Percentiles rank a stretch among this genome's conserved stretches.
phyloP scores from a whole-genome alignment of 768 basidiomycete genomes.

The Rossbeevera mucosa region DNA sequence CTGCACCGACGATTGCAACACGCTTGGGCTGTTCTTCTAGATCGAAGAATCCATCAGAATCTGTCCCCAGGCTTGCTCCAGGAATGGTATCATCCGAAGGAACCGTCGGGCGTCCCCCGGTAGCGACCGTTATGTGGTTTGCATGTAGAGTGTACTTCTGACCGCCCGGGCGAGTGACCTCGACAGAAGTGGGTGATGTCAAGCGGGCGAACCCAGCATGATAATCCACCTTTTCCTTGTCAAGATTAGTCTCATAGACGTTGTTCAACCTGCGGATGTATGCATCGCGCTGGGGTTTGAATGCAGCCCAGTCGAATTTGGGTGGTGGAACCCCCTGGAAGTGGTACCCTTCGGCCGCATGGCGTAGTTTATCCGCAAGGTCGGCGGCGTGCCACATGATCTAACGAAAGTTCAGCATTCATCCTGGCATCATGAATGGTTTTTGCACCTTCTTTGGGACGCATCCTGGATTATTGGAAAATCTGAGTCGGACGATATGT shows the following conservation, averaged over 20 bases:
- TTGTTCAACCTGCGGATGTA: conserved; percentile 87
- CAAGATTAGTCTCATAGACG: conserved; percentile 88
- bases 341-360: conserved; percentile 70
- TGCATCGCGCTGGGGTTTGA: conserved; percentile 94
- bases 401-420: conserved; percentile 34
- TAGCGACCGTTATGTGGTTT: conserved; percentile 78
- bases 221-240: conserved; percentile 82
- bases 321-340: conserved; percentile 55
- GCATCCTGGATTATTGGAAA: conserved; percentile 56
- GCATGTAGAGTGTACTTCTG: conserved; percentile 66
- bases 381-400: conserved; percentile 99
- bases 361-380: conserved; percentile 75
- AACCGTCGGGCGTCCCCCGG: conserved; percentile 78
- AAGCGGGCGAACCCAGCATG: conserved; percentile 77
- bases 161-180: conserved; percentile 69
- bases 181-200: conserved; percentile 60
- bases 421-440: neutral
- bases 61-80: conserved; percentile 85
- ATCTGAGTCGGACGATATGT: conserved; percentile 1
- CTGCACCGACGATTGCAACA: conserved; percentile 92
- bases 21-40: conserved; percentile 87
- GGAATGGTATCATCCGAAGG: conserved; percentile 79
- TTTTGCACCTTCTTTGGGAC: conserved; percentile 86
- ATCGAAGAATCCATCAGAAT: conserved; percentile 96
- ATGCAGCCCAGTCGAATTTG: conserved; percentile 82